Evolutionary conservation across 2,329 filamentous ascomycete species (phyloP).

Genomic region (Arthrobotrys musiformis): DNA sequence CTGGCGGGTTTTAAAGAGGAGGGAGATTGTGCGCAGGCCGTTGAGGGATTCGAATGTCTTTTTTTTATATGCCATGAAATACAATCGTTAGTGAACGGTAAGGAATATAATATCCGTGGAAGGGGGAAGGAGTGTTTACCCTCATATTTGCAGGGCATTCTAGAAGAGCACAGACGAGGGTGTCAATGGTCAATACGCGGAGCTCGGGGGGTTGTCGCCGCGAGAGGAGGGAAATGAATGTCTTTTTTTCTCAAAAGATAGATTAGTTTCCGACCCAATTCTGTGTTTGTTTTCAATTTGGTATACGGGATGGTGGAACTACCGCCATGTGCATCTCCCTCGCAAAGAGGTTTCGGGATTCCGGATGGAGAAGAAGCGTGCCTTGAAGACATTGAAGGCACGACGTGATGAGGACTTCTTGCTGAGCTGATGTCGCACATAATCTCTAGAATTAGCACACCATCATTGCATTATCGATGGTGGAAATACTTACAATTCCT

Average conservation of each 20-base stretch:
- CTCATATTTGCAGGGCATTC: conserved; percentile 88
- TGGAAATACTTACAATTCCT: background rate
- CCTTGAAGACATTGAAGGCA: conserved; percentile 91
- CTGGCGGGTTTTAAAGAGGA: conserved; percentile 87
- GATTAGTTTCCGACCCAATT: background rate
- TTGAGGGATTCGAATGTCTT: conserved; percentile 85
- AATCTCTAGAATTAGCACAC: no score
- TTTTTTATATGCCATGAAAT: background rate
- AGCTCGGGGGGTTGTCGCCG: conserved; percentile 90
- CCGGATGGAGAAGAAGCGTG: conserved; percentile 85
- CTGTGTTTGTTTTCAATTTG: background rate
- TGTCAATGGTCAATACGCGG: conserved; percentile 87
- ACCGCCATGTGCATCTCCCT: conserved; percentile 95
- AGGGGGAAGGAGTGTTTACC: conserved; percentile 60
- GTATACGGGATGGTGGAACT: conserved; percentile 59
- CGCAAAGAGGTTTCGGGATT: conserved; percentile 85
- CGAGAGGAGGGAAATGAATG: conserved; percentile 93
- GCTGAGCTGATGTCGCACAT: conserved; percentile 74
- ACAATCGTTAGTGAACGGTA: background rate
- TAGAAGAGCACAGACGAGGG: conserved; percentile 87
- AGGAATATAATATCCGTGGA: background rate
- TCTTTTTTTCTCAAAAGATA: conserved; percentile 66
- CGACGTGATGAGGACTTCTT: conserved; percentile 87
- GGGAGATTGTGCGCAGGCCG: conserved; percentile 89
- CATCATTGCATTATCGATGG: no score